Evolutionary conservation across 2,329 filamentous ascomycete genomes (phyloP).

Genomic region (Cladosporium sp.): DNA sequence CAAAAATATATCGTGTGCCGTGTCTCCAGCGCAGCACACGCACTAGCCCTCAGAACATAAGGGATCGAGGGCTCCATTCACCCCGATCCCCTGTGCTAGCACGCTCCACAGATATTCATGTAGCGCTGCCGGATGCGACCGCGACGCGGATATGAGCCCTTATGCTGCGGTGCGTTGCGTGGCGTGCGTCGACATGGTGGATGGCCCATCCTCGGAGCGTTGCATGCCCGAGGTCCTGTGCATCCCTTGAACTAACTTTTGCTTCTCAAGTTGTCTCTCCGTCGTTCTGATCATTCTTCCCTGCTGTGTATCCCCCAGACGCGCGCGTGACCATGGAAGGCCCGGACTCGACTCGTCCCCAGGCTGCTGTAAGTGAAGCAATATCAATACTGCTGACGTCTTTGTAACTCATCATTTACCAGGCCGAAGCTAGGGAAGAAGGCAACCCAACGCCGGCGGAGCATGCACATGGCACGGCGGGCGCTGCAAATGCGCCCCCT

Average conservation of each 20-base stretch:
- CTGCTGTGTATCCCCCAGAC: background rate
- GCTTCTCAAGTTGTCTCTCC: background rate
- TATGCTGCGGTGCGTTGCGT: background rate
- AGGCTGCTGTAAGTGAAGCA: conserved; percentile 1
- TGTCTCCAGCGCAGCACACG: background rate
- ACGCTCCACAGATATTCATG: background rate
- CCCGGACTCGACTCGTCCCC: conserved; percentile 5
- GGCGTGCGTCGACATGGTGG: conserved; percentile 6
- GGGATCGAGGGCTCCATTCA: background rate
- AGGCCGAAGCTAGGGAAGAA: conserved; percentile 7
- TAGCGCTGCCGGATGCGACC: conserved; percentile 6
- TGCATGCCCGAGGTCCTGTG: background rate
- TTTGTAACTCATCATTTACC: background rate
- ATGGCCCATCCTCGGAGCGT: conserved; percentile 6
- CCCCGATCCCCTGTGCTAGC: background rate
- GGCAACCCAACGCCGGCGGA: conserved; percentile 5
- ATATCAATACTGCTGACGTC: background rate
- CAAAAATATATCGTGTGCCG: conserved; percentile 5
- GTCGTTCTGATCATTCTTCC: background rate
- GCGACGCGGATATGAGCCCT: conserved; percentile 5
- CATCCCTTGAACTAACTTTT: background rate
- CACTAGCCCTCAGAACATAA: background rate
- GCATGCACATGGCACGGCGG: background rate
- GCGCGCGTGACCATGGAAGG: conserved; percentile 4
- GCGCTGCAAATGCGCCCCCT: background rate